A percentile compares a stretch with the other conserved stretches of the same genome.
Evolutionary conservation across 1,284 basidiomycete species (phyloP).

Genomic region (Erythrobasidium hasegawianum): DNA sequence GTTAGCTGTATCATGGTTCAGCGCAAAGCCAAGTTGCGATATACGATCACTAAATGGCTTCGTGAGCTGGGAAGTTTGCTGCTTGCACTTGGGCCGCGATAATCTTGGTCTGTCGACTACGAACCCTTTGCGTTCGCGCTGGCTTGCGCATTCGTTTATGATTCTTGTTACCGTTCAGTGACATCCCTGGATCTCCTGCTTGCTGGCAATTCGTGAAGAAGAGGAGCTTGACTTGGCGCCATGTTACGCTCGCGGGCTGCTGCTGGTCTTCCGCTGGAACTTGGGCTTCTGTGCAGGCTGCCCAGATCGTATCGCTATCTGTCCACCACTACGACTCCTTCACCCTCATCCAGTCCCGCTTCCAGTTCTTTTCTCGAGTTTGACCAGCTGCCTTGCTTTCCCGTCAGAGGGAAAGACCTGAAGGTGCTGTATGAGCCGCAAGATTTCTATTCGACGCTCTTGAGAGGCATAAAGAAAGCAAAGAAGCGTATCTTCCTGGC

Average conservation of each 20-base stretch:
- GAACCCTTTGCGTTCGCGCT: too few species aligned
- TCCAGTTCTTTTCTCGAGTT: not conserved
- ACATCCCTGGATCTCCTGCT: too few species aligned
- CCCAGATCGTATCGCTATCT: not conserved
- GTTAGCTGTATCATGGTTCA: too few species aligned
- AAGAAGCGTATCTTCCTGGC: slow-evolving; percentile 76
- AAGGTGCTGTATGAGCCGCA: slow-evolving; percentile 50
- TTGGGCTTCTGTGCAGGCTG: not conserved
- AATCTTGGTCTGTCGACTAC: too few species aligned
- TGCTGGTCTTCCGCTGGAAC: not conserved
- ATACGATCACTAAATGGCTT: too few species aligned
- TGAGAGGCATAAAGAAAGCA: slow-evolving; percentile 51
- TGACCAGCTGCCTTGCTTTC: slow-evolving; percentile 51
- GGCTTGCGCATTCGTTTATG: too few species aligned
- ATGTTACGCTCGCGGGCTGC: slow-evolving; percentile 1
- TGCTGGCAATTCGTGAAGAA: too few species aligned
- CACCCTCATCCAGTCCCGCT: not conserved
- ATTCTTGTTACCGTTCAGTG: too few species aligned
- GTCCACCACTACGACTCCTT: not conserved
- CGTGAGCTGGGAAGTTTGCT: too few species aligned
- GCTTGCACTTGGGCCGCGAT: too few species aligned
- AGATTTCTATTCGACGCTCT: slow-evolving; percentile 51
- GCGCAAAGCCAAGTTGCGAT: too few species aligned
- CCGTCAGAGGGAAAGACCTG: slow-evolving; percentile 50
- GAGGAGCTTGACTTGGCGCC: too few species aligned